Conservation (phyloP, 805 yeast genomes). For the Suhomyces pyralidae region DNA sequence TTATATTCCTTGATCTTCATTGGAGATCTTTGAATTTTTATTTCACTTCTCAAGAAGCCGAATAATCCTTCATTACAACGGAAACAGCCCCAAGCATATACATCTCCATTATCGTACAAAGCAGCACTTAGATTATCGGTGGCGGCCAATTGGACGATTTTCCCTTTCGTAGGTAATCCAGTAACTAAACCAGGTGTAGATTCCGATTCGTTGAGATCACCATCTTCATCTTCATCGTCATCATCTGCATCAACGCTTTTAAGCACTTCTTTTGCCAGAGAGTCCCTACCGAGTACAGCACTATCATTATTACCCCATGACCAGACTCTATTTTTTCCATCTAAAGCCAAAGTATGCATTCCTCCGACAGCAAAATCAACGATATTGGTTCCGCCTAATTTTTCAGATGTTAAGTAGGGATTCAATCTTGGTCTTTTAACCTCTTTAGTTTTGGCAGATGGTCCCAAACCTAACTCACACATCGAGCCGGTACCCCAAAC, state of each 20-base stretch:
- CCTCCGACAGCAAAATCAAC: conserved; percentile 95
- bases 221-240: conserved; percentile 60
- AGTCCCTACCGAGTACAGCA: conserved; percentile 86
- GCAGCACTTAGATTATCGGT: conserved; percentile 89
- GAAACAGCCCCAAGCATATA: conserved; percentile 98
- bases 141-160: conserved; percentile 80
- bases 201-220: conserved; percentile 83
- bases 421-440: conserved; percentile 95
- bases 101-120: conserved; percentile 75
- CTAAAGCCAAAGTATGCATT: conserved; percentile 87
- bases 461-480: conserved; percentile 98
- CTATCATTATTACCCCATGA: conserved; percentile 98
- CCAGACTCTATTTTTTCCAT: conserved; percentile 77
- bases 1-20: conserved; percentile 56
- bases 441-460: conserved; percentile 84
- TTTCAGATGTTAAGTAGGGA: conserved; percentile 61
- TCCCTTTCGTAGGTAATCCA: conserved; percentile 52
- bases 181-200: conserved; percentile 84
- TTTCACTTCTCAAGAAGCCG: conserved; percentile 66
- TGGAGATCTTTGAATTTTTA: conserved; percentile 66
- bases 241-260: conserved; percentile 63
- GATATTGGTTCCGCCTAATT: conserved; percentile 51
- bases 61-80: conserved; percentile 88
- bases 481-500: conserved; percentile 97
- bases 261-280: conserved; percentile 61